Evolutionary conservation across 2,329 filamentous ascomycete species (phyloP).

Genomic region (Fusarium marasasianum): DNA sequence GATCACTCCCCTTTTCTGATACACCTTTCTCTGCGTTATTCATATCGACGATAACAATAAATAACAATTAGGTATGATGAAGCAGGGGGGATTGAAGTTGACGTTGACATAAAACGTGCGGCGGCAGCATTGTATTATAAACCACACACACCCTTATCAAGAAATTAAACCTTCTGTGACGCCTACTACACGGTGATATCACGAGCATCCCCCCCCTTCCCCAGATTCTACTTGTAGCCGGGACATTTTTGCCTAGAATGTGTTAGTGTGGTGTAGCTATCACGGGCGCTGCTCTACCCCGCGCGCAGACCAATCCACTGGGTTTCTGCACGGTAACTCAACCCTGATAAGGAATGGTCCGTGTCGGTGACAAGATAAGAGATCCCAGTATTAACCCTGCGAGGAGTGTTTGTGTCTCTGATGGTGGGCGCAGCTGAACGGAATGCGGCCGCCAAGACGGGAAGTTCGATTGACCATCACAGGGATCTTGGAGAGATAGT

Average conservation of each 20-base stretch:
- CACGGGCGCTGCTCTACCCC: conserved; percentile 4
- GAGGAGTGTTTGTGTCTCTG: background rate
- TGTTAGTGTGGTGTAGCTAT: conserved; percentile 15
- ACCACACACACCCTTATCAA: background rate
- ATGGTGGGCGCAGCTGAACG: background rate
- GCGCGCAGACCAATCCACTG: conserved; percentile 11
- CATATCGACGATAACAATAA: background rate
- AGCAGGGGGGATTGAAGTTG: background rate
- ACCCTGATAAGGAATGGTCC: conserved; percentile 24
- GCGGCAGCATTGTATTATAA: conserved; percentile 26
- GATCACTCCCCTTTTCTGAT: conserved; percentile 22
- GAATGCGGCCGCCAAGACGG: background rate
- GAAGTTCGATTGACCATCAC: conserved; percentile 4
- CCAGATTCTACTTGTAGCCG: conserved; percentile 22
- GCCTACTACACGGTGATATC: conserved; percentile 11
- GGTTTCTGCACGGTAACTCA: conserved; percentile 26
- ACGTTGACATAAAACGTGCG: background rate
- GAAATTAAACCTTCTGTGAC: conserved; percentile 8
- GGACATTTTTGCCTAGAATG: conserved; percentile 31
- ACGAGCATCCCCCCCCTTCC: conserved; percentile 18
- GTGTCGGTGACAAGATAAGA: conserved; percentile 16
- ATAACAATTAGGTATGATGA: background rate
- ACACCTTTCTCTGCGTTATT: conserved; percentile 14
- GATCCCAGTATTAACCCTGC: background rate
- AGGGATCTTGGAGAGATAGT: background rate